A percentile compares a stretch with the other conserved stretches of the same genome.
Conservation (phyloP, 2,329 filamentous ascomycete species). For the Apiospora koreana region DNA sequence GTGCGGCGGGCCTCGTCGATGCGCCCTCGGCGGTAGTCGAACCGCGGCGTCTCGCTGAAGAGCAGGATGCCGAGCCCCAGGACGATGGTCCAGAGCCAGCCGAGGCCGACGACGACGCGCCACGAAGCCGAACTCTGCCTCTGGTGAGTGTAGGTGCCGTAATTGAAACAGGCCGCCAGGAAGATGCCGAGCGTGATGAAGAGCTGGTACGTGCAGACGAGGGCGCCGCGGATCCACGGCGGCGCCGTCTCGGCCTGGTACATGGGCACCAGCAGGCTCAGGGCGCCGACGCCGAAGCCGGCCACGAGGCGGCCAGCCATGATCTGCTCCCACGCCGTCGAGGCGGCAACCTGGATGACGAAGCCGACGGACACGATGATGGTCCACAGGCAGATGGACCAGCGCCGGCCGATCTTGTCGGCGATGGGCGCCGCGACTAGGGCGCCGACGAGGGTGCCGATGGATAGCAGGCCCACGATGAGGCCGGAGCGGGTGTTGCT, state of each 20-base stretch:
- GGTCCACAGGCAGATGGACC: constrained; percentile 63
- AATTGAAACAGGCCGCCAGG: constrained; percentile 61
- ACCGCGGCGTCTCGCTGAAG: constrained; percentile 55
- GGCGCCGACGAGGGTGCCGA: constrained; percentile 62
- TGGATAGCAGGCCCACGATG: constrained; percentile 59
- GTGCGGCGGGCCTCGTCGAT: constrained; percentile 48
- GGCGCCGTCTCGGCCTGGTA: constrained; percentile 73
- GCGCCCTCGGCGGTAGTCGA: constrained; percentile 48
- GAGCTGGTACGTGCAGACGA: constrained; percentile 69
- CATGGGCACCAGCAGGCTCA: constrained; percentile 69
- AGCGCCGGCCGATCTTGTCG: constrained; percentile 64
- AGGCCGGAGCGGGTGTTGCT: constrained; percentile 57
- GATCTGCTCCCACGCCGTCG: constrained; percentile 61
- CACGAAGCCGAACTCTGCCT: constrained; percentile 52
- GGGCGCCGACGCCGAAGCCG: constrained; percentile 66
- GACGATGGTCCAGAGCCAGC: constrained; percentile 50
- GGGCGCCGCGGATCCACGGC: constrained; percentile 63
- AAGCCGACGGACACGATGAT: constrained; percentile 65
- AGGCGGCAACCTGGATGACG: constrained; percentile 64
- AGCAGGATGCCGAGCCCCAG: constrained; percentile 50
- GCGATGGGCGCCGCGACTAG: constrained; percentile 62
- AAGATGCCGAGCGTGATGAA: constrained; percentile 73
- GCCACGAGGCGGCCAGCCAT: constrained; percentile 66
- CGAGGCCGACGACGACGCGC: constrained; percentile 60
- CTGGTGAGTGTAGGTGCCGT: constrained; percentile 54